Evolutionary conservation across 495 filamentous ascomycete genomes (phyloP).

Genomic region (Xylaria palmicola): DNA sequence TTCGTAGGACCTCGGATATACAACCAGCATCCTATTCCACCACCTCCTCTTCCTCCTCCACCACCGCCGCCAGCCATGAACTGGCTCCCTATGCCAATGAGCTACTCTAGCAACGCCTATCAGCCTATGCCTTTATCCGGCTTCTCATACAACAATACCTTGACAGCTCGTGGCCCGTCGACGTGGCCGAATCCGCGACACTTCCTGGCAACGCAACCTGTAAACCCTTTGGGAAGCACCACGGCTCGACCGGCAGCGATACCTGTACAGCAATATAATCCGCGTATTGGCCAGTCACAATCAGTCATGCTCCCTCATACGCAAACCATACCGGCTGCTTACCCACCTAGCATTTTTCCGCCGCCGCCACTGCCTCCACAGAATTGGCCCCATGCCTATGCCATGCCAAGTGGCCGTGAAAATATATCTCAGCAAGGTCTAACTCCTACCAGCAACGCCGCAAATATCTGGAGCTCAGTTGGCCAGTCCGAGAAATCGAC

Average conservation of each 20-base stretch:
- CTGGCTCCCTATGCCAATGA: slow-evolving; percentile 4
- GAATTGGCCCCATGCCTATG: background rate
- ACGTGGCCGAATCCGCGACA: background rate
- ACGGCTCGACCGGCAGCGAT: background rate
- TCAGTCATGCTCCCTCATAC: background rate
- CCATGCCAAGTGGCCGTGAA: background rate
- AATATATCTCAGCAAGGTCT: background rate
- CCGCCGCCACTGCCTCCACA: slow-evolving; percentile 2
- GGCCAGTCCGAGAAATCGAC: background rate
- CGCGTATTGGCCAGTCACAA: background rate
- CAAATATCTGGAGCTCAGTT: background rate
- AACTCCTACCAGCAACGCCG: background rate
- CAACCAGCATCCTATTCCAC: background rate
- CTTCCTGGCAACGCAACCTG: background rate
- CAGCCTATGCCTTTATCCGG: background rate
- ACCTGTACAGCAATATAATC: background rate
- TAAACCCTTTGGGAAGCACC: background rate
- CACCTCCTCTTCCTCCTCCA: slow-evolving; percentile 2
- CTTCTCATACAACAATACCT: background rate
- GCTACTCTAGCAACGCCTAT: background rate
- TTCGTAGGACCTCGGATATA: background rate
- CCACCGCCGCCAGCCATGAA: background rate
- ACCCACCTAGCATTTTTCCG: background rate
- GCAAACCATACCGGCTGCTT: background rate
- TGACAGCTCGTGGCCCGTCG: background rate